Evolutionary conservation across 305 asterid species (phyloP).

Genomic region (Solanum aculeatissimum): DNA sequence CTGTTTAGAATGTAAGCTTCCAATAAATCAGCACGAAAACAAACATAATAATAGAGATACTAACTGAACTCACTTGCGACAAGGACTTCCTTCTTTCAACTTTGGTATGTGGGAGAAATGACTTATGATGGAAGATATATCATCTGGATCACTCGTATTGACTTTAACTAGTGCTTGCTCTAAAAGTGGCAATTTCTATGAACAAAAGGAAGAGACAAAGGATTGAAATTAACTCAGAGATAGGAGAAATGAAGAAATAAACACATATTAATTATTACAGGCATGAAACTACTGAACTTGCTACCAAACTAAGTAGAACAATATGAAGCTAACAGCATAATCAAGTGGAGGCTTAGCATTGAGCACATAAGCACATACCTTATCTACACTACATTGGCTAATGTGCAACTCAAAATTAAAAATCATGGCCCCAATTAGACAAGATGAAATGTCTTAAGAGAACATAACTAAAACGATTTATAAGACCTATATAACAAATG

Average conservation of each 20-base stretch:
- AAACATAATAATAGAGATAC: neutral
- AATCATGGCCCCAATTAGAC: neutral
- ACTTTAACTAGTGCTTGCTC: slow-evolving; percentile 40
- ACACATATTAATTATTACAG: neutral
- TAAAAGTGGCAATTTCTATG: slow-evolving; percentile 33
- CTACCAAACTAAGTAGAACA: neutral
- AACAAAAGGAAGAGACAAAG: slow-evolving; percentile 3
- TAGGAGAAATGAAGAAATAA: neutral
- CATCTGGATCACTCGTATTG: slow-evolving; percentile 32
- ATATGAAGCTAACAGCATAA: neutral
- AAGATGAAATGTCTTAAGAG: neutral
- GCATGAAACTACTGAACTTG: neutral
- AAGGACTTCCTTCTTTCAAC: neutral
- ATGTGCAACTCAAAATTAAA: neutral
- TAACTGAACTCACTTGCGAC: slow-evolving; percentile 7
- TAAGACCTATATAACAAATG: neutral
- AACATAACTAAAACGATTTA: neutral
- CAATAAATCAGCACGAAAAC: neutral
- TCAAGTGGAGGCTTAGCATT: neutral
- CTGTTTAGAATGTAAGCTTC: neutral
- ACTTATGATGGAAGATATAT: slow-evolving; percentile 31
- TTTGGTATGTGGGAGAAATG: slow-evolving; percentile 6
- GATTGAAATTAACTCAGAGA: neutral
- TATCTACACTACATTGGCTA: neutral
- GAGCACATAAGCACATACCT: neutral